These are phyloP conservation scores for Fraxinus baroniana DNA, from an alignment of 305 asterid genomes.

Conservation along the genomic window DNA sequence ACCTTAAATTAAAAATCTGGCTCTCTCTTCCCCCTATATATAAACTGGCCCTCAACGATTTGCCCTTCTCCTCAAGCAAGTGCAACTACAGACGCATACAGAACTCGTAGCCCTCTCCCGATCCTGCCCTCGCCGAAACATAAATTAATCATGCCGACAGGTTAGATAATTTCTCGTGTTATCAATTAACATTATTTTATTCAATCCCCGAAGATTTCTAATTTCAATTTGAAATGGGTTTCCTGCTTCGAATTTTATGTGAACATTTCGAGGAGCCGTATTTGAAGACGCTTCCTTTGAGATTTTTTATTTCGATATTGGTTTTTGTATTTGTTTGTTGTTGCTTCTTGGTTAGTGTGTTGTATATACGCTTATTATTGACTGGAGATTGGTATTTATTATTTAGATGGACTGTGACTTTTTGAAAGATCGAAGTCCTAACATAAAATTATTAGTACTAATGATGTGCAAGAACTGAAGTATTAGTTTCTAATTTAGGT, in stretches of 20 bases:
- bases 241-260: not conserved
- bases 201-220: no score
- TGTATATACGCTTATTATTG: not conserved
- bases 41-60: not conserved
- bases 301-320: not conserved
- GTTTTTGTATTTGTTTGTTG: not conserved
- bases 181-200: no score
- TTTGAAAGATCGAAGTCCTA: not conserved
- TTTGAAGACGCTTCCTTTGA: not conserved
- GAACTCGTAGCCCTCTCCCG: no score
- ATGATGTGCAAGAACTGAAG: not conserved
- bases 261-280: not conserved
- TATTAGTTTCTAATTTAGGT: not conserved
- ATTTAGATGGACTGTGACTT: not conserved
- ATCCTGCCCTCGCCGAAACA: no score
- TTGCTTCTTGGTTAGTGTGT: not conserved
- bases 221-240: conserved; percentile 1
- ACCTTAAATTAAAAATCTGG: not conserved
- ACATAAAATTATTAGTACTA: not conserved
- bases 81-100: not conserved
- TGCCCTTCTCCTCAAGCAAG: conserved; percentile 38
- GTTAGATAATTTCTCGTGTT: no score
- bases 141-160: no score
- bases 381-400: not conserved
- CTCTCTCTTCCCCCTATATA: not conserved